phyloP scores from a whole-genome alignment of 495 filamentous ascomycete species.

The Aspergillus haitiensis region DNA sequence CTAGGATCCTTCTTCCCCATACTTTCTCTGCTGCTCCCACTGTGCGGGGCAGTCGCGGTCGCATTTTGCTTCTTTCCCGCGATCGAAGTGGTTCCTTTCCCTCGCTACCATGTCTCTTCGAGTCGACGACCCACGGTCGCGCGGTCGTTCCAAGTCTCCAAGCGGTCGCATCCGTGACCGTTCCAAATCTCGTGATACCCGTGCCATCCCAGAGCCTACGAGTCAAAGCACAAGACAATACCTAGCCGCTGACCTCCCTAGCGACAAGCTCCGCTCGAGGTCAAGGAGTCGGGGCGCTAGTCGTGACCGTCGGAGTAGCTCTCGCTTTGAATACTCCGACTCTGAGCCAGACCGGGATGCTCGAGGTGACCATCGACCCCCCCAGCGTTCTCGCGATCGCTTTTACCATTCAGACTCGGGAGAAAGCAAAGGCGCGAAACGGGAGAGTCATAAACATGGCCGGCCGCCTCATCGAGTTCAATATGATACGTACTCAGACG shows the following conservation, averaged over 20 bases:
- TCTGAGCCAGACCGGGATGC: constrained; percentile 50
- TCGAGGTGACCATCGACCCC: constrained; percentile 23
- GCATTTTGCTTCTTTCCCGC: constrained; percentile 4
- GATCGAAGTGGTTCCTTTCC: constrained; percentile 13
- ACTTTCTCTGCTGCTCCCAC: not conserved
- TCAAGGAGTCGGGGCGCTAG: constrained; percentile 26
- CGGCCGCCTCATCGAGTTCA: constrained; percentile 29
- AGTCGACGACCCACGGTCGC: constrained; percentile 58
- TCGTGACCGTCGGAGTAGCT: constrained; percentile 43
- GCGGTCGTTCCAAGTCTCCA: constrained; percentile 62
- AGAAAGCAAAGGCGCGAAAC: constrained; percentile 19
- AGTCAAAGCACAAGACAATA: constrained; percentile 25
- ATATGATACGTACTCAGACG: constrained; percentile 36
- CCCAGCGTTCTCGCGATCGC: constrained; percentile 31
- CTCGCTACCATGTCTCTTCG: constrained; percentile 48
- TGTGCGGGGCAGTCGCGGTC: constrained; percentile 11
- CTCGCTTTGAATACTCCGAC: constrained; percentile 43
- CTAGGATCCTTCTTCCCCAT: not conserved
- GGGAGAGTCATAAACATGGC: constrained; percentile 26
- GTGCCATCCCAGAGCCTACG: constrained; percentile 30
- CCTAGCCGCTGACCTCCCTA: constrained; percentile 27
- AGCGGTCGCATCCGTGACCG: constrained; percentile 47
- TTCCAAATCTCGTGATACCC: constrained; percentile 51
- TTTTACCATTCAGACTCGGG: constrained; percentile 40
- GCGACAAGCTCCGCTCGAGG: constrained; percentile 23